Evolutionary conservation across 2,329 filamentous ascomycete species (phyloP).

Genomic region (Elsinoe fawcettii): DNA sequence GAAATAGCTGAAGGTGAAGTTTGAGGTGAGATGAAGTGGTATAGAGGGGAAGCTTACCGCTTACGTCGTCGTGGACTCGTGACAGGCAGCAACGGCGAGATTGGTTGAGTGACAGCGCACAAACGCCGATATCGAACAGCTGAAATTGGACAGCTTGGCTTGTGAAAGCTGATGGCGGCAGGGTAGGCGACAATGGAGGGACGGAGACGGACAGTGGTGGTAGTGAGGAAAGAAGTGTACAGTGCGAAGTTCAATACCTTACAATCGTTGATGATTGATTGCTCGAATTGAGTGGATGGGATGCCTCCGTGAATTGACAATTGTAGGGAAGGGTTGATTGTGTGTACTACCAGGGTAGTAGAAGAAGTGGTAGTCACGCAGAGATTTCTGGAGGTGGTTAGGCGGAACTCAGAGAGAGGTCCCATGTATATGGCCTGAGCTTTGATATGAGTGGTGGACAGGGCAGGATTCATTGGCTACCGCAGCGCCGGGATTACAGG

Average conservation of each 20-base stretch:
- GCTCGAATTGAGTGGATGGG: too few species aligned
- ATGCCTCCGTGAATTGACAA: not conserved
- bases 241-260: not conserved
- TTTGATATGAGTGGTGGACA: not conserved
- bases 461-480: not conserved
- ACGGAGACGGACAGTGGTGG: not conserved
- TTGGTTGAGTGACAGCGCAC: not conserved
- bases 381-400: not conserved
- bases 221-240: not conserved
- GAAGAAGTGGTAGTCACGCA: not conserved
- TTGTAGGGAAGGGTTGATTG: not conserved
- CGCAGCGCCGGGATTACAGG: not conserved
- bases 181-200: not conserved
- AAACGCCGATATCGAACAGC: not conserved
- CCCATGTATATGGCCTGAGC: not conserved
- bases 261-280: not conserved
- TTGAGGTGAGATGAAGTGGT: not conserved
- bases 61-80: not conserved
- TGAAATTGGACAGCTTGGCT: not conserved
- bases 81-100: not conserved
- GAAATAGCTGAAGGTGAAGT: not conserved
- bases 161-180: not conserved
- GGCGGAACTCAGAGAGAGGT: not conserved
- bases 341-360: not conserved
- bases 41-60: too few species aligned